Percentiles rank a stretch among this genome's conserved stretches.
Evolutionary conservation across 202 grass and related monocot genomes (phyloP).

Genomic region (Brachypodium distachyon): DNA sequence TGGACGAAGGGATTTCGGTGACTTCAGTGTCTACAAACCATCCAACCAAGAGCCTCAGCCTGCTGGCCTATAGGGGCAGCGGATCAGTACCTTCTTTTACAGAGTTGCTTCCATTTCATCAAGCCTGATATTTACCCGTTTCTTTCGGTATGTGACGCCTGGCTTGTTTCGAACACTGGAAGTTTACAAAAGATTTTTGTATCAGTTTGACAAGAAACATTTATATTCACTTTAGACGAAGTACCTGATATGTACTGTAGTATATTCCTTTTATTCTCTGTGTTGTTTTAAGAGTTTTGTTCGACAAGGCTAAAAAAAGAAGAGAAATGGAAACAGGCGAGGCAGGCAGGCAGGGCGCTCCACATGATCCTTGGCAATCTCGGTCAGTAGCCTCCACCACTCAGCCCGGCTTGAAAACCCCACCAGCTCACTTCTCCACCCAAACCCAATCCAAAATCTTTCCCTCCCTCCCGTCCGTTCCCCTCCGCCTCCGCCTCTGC

Average conservation of each 20-base stretch:
- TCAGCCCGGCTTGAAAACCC: conserved; percentile 31
- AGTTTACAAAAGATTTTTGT: background rate
- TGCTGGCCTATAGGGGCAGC: conserved; percentile 10
- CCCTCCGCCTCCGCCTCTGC: background rate
- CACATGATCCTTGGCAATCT: conserved; percentile 33
- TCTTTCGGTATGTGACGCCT: background rate
- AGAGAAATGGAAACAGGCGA: background rate
- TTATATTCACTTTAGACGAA: background rate
- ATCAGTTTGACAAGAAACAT: background rate
- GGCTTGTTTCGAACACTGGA: background rate
- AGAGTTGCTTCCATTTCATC: background rate
- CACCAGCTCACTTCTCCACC: conserved; percentile 54
- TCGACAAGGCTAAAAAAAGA: background rate
- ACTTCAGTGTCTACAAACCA: conserved; percentile 82
- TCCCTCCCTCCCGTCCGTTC: conserved; percentile 15
- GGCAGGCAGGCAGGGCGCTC: conserved; percentile 3
- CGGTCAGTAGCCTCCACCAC: conserved; percentile 15
- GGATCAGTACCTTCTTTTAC: background rate
- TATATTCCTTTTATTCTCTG: background rate
- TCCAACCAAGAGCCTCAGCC: conserved; percentile 26
- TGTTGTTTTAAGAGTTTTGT: background rate
- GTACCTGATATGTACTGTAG: background rate
- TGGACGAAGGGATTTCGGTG: conserved; percentile 79
- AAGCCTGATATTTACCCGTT: background rate
- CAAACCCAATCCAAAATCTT: conserved; percentile 68